Evolutionary conservation across 2,329 filamentous ascomycete genomes (phyloP), one percentile per base, ranked within the genome.

Genomic region (Grosmannia huntii): DNA sequence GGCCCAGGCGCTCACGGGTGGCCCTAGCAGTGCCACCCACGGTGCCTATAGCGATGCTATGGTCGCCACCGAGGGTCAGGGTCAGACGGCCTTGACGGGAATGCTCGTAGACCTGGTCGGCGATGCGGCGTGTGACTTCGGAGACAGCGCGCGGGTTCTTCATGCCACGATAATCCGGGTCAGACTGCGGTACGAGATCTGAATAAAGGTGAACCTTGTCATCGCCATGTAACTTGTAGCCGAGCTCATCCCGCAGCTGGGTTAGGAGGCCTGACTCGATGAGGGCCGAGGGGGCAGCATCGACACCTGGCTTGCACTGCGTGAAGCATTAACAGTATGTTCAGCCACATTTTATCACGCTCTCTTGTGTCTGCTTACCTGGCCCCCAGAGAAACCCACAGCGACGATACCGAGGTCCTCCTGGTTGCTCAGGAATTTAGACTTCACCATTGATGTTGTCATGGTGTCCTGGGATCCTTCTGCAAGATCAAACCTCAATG

Each of bases 351-450:
- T 14, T 6, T 9, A 11, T 33, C 12, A 14, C 9, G n/a, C 6
- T 31, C 19, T 21, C 19, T 16, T 16, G 3, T 19, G 14, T 36
- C 21, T 10, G 19, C 60, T 66, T 83, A 94, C 90, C 83, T 96
- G 94, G 59, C 94, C 94, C 64, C 92, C 92, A 57, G 90, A 95
- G 77, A 97, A 99, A 62, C 92, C 92, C 44, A 97, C 94, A 55
- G 92, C 90, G 44, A 97, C 90, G 59, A 99, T 82, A 62, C 92
- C 94, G 63, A 99, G 79, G 68, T 97, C 85, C 68, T 88, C 80
- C 36, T 84, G 82, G 68, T 85, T 79, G 63, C 85, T 78, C 65
- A 97, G 86, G 76, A 96, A 97, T 68, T 87, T 90, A 69, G 77
- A 79, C 64, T 75, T 70, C 63, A 82, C 69, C 69, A 78, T 76